A percentile compares a stretch with the other conserved stretches of the same genome.
Conservation (phyloP, 2,329 filamentous ascomycete species). For the Alternaria ethzedia region DNA sequence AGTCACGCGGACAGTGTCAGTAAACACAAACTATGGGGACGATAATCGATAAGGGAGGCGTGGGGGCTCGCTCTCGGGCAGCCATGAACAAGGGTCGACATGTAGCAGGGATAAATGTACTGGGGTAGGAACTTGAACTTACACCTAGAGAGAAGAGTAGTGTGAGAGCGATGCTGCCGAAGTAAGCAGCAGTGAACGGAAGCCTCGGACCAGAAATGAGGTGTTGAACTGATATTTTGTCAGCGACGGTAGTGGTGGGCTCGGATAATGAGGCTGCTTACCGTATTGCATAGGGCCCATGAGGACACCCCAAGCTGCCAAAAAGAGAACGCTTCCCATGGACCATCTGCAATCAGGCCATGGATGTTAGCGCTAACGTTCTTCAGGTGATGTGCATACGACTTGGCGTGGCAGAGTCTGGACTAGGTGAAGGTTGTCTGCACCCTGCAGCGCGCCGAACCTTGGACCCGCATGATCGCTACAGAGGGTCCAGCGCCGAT, state of each 20-base stretch:
- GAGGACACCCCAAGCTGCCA: slow-evolving; percentile 89
- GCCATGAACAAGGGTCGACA: slow-evolving; percentile 34
- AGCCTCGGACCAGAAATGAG: slow-evolving; percentile 82
- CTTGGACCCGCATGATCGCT: slow-evolving; percentile 52
- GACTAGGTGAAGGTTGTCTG: slow-evolving; percentile 38
- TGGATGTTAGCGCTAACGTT: slow-evolving; percentile 45
- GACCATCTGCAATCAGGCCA: slow-evolving; percentile 75
- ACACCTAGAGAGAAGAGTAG: slow-evolving; percentile 92
- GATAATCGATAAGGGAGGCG: slow-evolving; percentile 42
- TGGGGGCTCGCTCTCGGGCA: slow-evolving; percentile 29
- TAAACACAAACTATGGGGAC: slow-evolving; percentile 37
- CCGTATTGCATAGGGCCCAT: slow-evolving; percentile 87
- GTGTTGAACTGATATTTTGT: slow-evolving; percentile 66
- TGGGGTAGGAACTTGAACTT: slow-evolving; percentile 56
- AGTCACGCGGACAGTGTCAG: slow-evolving; percentile 47
- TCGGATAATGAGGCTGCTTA: slow-evolving; percentile 32
- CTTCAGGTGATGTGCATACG: slow-evolving; percentile 34
- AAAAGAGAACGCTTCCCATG: slow-evolving; percentile 86
- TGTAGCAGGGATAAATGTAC: slow-evolving; percentile 16
- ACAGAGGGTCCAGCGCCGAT: slow-evolving; percentile 42
- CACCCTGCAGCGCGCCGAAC: slow-evolving; percentile 46
- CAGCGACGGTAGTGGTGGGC: slow-evolving; percentile 21
- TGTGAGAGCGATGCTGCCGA: slow-evolving; percentile 88
- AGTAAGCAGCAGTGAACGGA: slow-evolving; percentile 93
- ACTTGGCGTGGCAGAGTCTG: slow-evolving; percentile 32